Evolutionary conservation across 2,329 filamentous ascomycete species (phyloP).

Genomic region (Phyllosticta capitalensis): DNA sequence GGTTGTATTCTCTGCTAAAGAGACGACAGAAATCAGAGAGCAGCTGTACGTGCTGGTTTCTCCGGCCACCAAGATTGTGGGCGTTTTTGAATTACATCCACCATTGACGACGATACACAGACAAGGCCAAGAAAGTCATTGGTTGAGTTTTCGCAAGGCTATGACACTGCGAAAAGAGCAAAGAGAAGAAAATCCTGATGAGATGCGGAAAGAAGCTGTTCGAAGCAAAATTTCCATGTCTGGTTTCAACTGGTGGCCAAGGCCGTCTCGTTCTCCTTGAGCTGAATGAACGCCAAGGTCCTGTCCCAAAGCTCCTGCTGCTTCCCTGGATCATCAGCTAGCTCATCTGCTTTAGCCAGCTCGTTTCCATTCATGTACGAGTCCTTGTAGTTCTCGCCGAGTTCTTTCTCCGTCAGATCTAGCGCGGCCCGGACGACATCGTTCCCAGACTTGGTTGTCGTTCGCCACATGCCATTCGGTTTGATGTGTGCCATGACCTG

Average conservation of each 20-base stretch:
- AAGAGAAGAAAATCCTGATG: too few species aligned
- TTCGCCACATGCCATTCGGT: background rate
- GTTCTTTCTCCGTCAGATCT: background rate
- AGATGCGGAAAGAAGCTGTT: too few species aligned
- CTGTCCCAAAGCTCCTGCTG: constrained; percentile 1
- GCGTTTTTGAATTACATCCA: too few species aligned
- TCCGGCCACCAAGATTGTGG: too few species aligned
- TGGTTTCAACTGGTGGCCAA: background rate
- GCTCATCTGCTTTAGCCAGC: background rate
- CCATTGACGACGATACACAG: too few species aligned
- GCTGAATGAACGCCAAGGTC: background rate
- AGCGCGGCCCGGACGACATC: constrained; percentile 3
- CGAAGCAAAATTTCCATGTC: background rate
- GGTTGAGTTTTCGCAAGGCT: too few species aligned
- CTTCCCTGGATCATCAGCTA: background rate
- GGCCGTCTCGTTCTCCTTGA: background rate
- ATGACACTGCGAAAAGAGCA: too few species aligned
- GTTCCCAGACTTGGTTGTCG: background rate
- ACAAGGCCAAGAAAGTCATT: too few species aligned
- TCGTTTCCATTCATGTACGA: constrained; percentile 3
- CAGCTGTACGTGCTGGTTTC: too few species aligned
- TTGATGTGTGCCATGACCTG: background rate
- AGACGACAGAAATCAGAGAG: too few species aligned
- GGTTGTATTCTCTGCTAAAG: too few species aligned
- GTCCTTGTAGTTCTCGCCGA: background rate